Evolutionary conservation across 148 eudicot species (phyloP), one percentile per base, ranked within the genome.

Genomic region (Fagopyrum esculentum): DNA sequence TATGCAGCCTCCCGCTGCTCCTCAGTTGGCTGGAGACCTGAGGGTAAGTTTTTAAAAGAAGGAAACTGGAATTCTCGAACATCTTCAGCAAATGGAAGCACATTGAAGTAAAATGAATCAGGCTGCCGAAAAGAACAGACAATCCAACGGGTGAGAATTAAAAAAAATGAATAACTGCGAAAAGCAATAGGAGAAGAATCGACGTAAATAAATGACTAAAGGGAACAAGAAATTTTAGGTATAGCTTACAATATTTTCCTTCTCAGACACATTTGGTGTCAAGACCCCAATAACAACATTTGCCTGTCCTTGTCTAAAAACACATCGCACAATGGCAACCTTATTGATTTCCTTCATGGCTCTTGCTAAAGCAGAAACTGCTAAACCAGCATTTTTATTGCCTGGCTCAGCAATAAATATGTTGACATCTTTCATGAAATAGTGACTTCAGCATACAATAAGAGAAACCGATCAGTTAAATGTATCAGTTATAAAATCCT

Each of bases 31-130:
- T 85, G 97, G 86, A 82, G 77, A 77, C 91, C 80, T 76, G 80
- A 77, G 45, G 99, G 97, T 30, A 95, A 79, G 79, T 83, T 90
- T 82, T 84, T 85, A 76, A 95, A 92, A 75, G 98, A 95, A 47
- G 93, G 99, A 85, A 95, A 95, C 63, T 90, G 99, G 77, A 90
- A 95, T 85, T 95, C 99, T 49, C 99, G 82, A 10, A 95, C 90
- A 86, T 95, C 99, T 86, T 95, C 99, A 51, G 90, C 93, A 80
- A 92, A 95, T 59, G 98, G 98, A 74, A 95, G 97, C 56, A 89
- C 90, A 59, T 95, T 95, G 91, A 92, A 90, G 87, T 92, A 92
- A 66, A 92, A 88, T 45, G 98, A 92, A 92, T 92, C 99, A 72
- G 98, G 87, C 99, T 95, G 87, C 73, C 78, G 83, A 81, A 26